phyloP scores from a whole-genome alignment of 371 early-diverging fungal genomes.

The Umbelopsis sp. region DNA sequence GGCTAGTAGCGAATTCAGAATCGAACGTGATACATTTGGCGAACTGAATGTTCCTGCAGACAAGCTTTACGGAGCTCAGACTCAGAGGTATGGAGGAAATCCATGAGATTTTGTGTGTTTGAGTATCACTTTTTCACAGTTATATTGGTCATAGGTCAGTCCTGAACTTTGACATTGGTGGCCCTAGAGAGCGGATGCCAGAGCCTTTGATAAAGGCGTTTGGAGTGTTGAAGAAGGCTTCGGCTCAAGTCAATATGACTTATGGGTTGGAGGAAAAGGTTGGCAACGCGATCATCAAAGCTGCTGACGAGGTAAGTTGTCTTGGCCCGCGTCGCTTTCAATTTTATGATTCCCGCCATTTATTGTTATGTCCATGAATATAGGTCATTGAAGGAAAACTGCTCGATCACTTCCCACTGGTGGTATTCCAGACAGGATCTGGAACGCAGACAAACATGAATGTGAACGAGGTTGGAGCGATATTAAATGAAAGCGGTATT shows the following conservation, averaged over 20 bases:
- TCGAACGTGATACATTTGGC: slow-evolving; percentile 88
- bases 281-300: slow-evolving; percentile 78
- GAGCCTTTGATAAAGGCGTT: slow-evolving; percentile 83
- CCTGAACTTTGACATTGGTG: slow-evolving; percentile 90
- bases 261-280: slow-evolving; percentile 69
- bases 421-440: slow-evolving; percentile 89
- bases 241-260: slow-evolving; percentile 82
- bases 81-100: slow-evolving; percentile 65
- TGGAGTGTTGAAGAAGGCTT: slow-evolving; percentile 88
- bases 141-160: slow-evolving; percentile 48
- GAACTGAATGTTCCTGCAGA: slow-evolving; percentile 85
- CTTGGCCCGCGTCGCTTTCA: too few species aligned
- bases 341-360: too few species aligned
- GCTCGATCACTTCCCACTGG: slow-evolving; percentile 85
- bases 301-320: slow-evolving; percentile 66
- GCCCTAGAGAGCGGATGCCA: slow-evolving; percentile 82
- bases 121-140: not conserved
- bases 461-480: slow-evolving; percentile 58
- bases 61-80: slow-evolving; percentile 91
- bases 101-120: not conserved
- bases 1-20: slow-evolving; percentile 49
- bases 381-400: slow-evolving; percentile 80
- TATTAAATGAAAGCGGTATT: not conserved
- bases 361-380: too few species aligned
- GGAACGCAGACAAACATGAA: slow-evolving; percentile 93